Base-by-base conservation (phyloP, 2,329 filamentous ascomycete genomes). In the Pyrenophora tritici-repentis region DNA sequence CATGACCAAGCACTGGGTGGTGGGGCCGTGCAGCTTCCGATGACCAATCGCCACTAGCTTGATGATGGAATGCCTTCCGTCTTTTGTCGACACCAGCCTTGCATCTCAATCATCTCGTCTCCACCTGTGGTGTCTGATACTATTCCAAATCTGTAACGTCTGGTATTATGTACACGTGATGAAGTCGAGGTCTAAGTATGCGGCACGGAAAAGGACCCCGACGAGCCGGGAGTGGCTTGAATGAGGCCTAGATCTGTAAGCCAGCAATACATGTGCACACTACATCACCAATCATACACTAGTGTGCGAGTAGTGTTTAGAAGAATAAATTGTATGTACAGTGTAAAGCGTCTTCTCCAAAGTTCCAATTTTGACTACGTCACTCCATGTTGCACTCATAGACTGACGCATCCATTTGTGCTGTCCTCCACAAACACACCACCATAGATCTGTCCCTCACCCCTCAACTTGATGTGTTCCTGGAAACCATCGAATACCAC, bases 341-440 rank as follows among this genome's bases (percentile, higher is more conserved):
- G 26, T 10, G 1, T 29, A 29, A 29, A 29, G 26, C 10, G 26
- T 3, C 10, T 4, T 12, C 26, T 29, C 26, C 10, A 12, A 29
- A 12, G 2, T 10, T 29, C 26, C 26, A 29, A 10, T 29, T 8
- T 29, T 13, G 26, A 29, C 26, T 29, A 13, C 26, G 9, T 12
- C 10, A 29, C 26, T 29, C 26, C 12, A 32, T n/a, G 26, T 34
- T 2, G 10, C 18, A 9, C 18, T 59, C 46, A 64, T 6, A 59
- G 7, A 42, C 61, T 68, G 7, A 64, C 36, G 20, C 66, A 67
- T 2, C 59, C 66, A 6, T 13, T 36, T 6, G 50, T 48, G 22
- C 63, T 66, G 31, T 63, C 55, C 43, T 72, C 70, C 4, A 71
- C 58, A 29, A 72, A 72, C 5, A 72, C 43, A 2, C 70, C 63